Percentiles rank a stretch among this genome's conserved stretches.
Evolutionary conservation across 306 rosid genomes (phyloP).

Genomic region (Vicia sativa): DNA sequence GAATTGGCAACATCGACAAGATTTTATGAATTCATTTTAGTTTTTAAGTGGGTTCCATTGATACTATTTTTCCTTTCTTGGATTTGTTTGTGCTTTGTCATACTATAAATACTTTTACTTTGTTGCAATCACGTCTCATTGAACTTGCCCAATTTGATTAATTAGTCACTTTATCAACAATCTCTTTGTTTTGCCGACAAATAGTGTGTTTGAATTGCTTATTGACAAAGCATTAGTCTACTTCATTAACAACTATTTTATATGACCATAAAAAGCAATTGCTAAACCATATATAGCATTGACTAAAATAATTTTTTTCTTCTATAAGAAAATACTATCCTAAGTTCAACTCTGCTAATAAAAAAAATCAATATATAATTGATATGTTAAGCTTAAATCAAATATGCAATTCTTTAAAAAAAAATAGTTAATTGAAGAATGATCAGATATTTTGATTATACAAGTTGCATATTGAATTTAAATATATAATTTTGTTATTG

Average conservation of each 20-base stretch:
- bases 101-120: slow-evolving; percentile 31
- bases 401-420: too few species aligned
- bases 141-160: slow-evolving; percentile 31
- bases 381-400: too few species aligned
- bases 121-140: slow-evolving; percentile 39
- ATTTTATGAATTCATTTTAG: slow-evolving; percentile 52
- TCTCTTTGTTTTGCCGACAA: slow-evolving; percentile 49
- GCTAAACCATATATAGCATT: not conserved
- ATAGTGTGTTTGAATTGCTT: slow-evolving; percentile 40
- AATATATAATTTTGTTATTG: too few species aligned
- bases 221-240: slow-evolving; percentile 35
- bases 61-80: slow-evolving; percentile 39
- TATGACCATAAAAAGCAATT: not conserved
- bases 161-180: not conserved
- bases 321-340: too few species aligned
- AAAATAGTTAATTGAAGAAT: too few species aligned
- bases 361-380: too few species aligned
- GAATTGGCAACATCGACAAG: slow-evolving; percentile 87
- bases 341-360: too few species aligned
- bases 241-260: slow-evolving; percentile 23
- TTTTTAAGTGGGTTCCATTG: slow-evolving; percentile 53
- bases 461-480: too few species aligned
- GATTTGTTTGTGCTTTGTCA: slow-evolving; percentile 45
- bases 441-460: too few species aligned
- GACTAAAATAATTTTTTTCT: too few species aligned